phyloP scores from a whole-genome alignment of 176 grass and related monocot genomes.

The Cenchrus fungigraminus region DNA sequence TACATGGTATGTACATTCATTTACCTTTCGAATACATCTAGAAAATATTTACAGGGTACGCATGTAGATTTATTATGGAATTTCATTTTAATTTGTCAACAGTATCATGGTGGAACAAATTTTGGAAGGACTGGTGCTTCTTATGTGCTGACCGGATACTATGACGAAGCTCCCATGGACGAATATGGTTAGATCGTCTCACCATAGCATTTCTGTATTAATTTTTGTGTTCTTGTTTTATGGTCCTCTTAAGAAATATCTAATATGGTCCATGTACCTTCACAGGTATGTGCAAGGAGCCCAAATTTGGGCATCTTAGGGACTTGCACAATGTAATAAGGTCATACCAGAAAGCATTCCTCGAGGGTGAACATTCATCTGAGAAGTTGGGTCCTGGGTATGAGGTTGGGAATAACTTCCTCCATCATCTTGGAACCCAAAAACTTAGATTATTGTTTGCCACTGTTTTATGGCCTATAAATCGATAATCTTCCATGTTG shows the following conservation, averaged over 20 bases:
- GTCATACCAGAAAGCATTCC: conserved; percentile 73
- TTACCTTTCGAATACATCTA: conserved; percentile 11
- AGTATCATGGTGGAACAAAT: conserved; percentile 99
- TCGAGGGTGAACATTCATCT: conserved; percentile 56
- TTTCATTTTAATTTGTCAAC: conserved; percentile 27
- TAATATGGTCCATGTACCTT: conserved; percentile 26
- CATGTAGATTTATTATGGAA: conserved; percentile 25
- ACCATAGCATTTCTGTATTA: conserved; percentile 21
- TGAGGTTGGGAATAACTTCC: conserved; percentile 62
- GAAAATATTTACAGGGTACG: conserved; percentile 1
- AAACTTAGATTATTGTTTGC: conserved; percentile 17
- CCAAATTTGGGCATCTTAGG: conserved; percentile 86
- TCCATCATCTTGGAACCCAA: conserved; percentile 15
- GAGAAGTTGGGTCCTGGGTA: conserved; percentile 59
- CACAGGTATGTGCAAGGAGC: conserved; percentile 80
- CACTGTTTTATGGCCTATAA: conserved; percentile 12
- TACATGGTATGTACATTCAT: conserved; percentile 73
- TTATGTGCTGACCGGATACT: conserved; percentile 84
- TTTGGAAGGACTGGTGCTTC: conserved; percentile 76
- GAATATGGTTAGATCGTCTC: conserved; percentile 71
- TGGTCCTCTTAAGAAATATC: conserved; percentile 15
- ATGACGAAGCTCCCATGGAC: conserved; percentile 90
- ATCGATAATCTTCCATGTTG: conserved; percentile 7
- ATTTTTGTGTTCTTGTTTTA: conserved; percentile 10
- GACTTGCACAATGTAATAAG: conserved; percentile 77